Base-by-base conservation (phyloP, 768 basidiomycete species). In the Lactifluus echinatus region DNA sequence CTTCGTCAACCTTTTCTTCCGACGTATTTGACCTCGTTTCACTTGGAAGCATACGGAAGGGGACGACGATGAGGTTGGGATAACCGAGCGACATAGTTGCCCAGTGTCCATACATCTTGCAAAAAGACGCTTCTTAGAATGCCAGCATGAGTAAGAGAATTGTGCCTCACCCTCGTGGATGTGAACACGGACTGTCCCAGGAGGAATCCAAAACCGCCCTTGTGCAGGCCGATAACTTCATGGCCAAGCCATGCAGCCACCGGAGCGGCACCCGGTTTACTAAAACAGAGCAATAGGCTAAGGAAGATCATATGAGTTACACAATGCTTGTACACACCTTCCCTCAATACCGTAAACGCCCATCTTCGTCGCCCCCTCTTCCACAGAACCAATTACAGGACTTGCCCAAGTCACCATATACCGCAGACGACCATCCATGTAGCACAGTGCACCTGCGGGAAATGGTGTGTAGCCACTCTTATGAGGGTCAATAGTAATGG, bases 301-400 rank as follows among this genome's bases (percentile, higher is more conserved):
- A 26, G 7, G 15, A 17, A 8, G 10, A 31, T 5, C 10, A 10
- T 14, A n/a, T 21, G 31, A 17, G 23, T 21, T 28, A 37, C 8
- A 36, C 12, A 19, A 3, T 12, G 3, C 28, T 39, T 14, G 26
- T 26, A 55, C 70, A 37, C 34, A 76, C 77, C 76, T 78, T 55
- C 77, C 77, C 62, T 78, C 76, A 23, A 79, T 65, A 2, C 77
- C 78, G 57, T 76, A 77, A 0, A 72, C 63, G 0, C 77, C 77
- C 26, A 78, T 74, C 48, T 65, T 73, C 51, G 31, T 47, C 69
- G 70, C 0, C 48, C 68, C n/a, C 55, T 59, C 31, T 64, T 64
- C 19, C 59, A 63, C 26, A 65, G 69, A 61, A 68, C 69, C 60
- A 70, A 63, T 51, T 66, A 71, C 23, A 67, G 73, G 46, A 57